Evolutionary conservation across 345 rosid species (phyloP), one percentile per base, ranked within the genome.

Genomic region (Streptanthus diversifolius): DNA sequence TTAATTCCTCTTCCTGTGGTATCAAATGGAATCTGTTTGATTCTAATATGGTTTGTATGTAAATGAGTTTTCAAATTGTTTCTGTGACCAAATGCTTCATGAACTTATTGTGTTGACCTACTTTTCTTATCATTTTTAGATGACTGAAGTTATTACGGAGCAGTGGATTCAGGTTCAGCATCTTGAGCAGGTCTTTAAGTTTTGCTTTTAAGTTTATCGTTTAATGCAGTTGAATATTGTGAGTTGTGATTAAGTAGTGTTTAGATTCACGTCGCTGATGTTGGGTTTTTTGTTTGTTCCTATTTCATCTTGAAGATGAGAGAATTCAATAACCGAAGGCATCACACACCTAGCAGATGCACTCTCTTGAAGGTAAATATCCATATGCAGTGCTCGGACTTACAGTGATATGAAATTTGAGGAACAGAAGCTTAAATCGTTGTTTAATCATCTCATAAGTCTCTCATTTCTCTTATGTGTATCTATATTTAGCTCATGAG

Each of bases 401-500:
- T 9, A 0, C 25, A 52, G 22, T 30, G 55, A 32, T 40, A 21
- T 70, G 22, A 32, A 54, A 51, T 60, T 11, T 37, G 57, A 57
- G 44, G 18, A 44, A 35, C 14, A 15, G 35, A 60, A 15, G 17
- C 56, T 54, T 24, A 15, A 54, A 24, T 11, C 12, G 1, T 37
- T 0, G 25, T 33, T 56, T 7, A 48, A 24, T 75, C 63, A 60
- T 75, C 63, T 52, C 48, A n/a, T 27, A 21, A 47, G 37, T 22
- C 58, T 21, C 65, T 51, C 40, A 55, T 43, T 19, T 76, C 44
- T 63, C 45, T 21, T n/a, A 36, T 15, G 9, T 60, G 33, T 32
- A 52, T 75, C 39, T 62, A 61, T 63, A 47, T 45, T 11, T 72
- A 85, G 92, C 63, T 82, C 62, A 55, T 81, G 70, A 61, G 70